Evolutionary conservation across 2,329 filamentous ascomycete genomes (phyloP).

Genomic region (Aureobasidium sp.): DNA sequence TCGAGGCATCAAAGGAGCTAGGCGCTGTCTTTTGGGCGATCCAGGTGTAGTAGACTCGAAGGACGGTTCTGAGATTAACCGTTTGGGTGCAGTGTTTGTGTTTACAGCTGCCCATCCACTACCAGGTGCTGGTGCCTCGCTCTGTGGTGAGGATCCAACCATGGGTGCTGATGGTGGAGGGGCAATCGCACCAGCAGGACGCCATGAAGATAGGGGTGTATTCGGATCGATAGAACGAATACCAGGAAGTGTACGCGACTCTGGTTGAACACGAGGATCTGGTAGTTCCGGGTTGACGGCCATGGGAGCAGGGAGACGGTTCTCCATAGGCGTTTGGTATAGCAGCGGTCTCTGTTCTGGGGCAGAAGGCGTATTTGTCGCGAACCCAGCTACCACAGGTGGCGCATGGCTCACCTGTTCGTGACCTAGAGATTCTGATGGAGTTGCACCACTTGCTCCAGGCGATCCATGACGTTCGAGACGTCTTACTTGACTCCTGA

Average conservation of each 20-base stretch:
- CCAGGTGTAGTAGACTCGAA: conserved; percentile 25
- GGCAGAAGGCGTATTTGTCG: not conserved
- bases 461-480: conserved; percentile 22
- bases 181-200: conserved; percentile 13
- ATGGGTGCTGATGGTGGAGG: conserved; percentile 14
- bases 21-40: conserved; percentile 39
- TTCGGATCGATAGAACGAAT: conserved; percentile 14
- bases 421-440: conserved; percentile 18
- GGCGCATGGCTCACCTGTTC: conserved; percentile 9
- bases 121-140: conserved; percentile 19
- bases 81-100: conserved; percentile 33
- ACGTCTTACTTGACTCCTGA: conserved; percentile 38
- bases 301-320: conserved; percentile 7
- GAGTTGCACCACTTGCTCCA: conserved; percentile 19
- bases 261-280: not conserved
- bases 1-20: conserved; percentile 33
- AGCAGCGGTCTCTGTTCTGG: conserved; percentile 2
- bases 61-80: conserved; percentile 27
- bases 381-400: not conserved
- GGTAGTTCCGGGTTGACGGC: not conserved
- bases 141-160: conserved; percentile 16
- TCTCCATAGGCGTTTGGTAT: conserved; percentile 3
- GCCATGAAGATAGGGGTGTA: conserved; percentile 15
- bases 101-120: conserved; percentile 40
- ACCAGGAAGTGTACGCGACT: conserved; percentile 14